A percentile compares a stretch with the other conserved stretches of the same genome.
phyloP scores from a whole-genome alignment of 306 rosid genomes.

The Citrullus mucosospermus region DNA sequence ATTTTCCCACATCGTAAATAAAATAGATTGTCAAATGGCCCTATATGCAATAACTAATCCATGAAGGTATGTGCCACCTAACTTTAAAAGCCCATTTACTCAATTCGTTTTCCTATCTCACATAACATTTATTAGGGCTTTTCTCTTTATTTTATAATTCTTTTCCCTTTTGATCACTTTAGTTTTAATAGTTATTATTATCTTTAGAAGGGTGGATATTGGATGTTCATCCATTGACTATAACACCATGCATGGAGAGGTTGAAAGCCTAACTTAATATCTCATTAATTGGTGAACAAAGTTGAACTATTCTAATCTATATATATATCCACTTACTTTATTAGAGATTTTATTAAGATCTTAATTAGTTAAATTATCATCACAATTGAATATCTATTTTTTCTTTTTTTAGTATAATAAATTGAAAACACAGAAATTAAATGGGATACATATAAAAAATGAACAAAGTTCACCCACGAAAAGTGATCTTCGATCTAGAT shows the following conservation, averaged over 20 bases:
- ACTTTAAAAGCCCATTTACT: conserved; percentile 3
- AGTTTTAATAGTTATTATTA: not conserved
- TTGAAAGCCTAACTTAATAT: not conserved
- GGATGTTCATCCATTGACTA: not conserved
- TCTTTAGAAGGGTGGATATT: not conserved
- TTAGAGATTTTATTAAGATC: too few species aligned
- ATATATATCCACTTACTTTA: too few species aligned
- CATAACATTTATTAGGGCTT: not conserved
- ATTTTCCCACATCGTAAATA: not conserved
- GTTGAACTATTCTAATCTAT: not conserved
- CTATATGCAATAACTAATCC: not conserved
- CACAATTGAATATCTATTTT: too few species aligned
- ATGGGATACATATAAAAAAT: too few species aligned
- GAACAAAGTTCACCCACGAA: too few species aligned
- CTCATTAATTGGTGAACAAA: not conserved
- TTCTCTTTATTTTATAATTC: not conserved
- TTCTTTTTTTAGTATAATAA: not conserved
- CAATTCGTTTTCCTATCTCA: not conserved
- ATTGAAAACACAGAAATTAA: too few species aligned
- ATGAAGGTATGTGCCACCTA: not conserved
- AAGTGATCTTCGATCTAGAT: too few species aligned
- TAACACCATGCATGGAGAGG: not conserved
- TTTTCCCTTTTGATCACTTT: not conserved
- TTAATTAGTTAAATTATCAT: too few species aligned
- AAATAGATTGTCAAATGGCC: not conserved